Evolutionary conservation across 805 yeast species (phyloP), one percentile per base, ranked within the genome.

Genomic region (Komagataella phaffii): DNA sequence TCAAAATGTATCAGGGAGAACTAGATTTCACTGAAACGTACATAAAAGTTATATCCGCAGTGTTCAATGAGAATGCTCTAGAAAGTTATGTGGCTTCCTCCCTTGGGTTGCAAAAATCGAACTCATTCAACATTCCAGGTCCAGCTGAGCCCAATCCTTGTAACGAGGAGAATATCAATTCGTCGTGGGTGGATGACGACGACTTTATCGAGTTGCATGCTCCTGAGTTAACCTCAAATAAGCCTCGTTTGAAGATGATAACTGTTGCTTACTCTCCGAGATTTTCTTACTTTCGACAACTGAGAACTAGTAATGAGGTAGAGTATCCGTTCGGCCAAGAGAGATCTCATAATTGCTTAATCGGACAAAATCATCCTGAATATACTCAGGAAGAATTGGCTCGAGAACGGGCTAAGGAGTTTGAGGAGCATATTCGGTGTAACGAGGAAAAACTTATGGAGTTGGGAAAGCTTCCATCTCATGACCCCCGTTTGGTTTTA

Each of bases 131-230:
- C 4, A 30, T 30, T 30, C 40, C 40, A 30, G 40, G 14, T 30
- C 40, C 40, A 30, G 40, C 40, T 4, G 40, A 30, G 40, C 12
- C 40, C 17, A 49, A 55, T 21, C 56, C 65, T 3, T 53, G 56
- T 12, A 45, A 50, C 5, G 48, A 46, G n/a, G 60, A 56, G 2
- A 30, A 47, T 3, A 44, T 30, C 3, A 30, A 44, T 8, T 19
- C 23, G 10, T 49, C 51, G 18, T 89, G 96, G 96, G 70, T 79
- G 49, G 95, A 88, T 59, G 65, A 71, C 19, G 84, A 85, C 53
- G 96, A 89, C 61, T 89, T 77, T 57, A 68, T 77, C 8, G 96
- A 89, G 57, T 60, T 88, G 46, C 86, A 84, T 53, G 67, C 73
- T 49, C 61, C 71, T 8, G 73, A 76, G 4, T 57, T 70, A 1